Conservation (phyloP, 1,284 basidiomycete genomes). For the Rhodofomes roseus region DNA sequence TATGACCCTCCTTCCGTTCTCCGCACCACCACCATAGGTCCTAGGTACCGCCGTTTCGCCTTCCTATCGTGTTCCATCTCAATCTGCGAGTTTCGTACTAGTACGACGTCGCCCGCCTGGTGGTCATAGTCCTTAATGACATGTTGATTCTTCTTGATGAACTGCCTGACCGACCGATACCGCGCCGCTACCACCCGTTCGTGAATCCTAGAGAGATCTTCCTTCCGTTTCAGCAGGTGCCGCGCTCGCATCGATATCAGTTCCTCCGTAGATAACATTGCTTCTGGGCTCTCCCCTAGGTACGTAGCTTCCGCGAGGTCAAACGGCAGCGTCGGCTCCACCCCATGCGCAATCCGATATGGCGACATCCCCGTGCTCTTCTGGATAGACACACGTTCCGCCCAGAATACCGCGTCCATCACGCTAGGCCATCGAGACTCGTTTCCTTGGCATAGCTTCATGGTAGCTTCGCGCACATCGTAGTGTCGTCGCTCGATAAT, state of each 20-base stretch:
- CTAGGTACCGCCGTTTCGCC: background rate
- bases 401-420: constrained; percentile 34
- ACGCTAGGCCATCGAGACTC: constrained; percentile 25
- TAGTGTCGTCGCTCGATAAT: constrained; percentile 35
- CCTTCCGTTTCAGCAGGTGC: background rate
- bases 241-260: background rate
- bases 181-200: background rate
- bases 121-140: background rate
- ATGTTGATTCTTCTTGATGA: no score
- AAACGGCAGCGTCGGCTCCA: background rate
- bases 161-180: background rate
- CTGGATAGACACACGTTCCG: constrained; percentile 31
- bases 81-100: background rate
- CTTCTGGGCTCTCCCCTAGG: background rate
- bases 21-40: background rate
- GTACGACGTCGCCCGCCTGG: background rate
- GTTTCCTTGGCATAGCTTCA: constrained; percentile 33
- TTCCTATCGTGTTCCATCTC: background rate
- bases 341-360: constrained; percentile 19
- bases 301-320: background rate
- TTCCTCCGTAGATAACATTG: background rate
- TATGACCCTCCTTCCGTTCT: background rate
- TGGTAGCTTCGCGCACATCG: constrained; percentile 29
- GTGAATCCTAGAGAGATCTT: background rate
- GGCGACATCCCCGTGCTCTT: constrained; percentile 30